phyloP scores from a whole-genome alignment of 805 yeast genomes.

The Candida piceae region DNA sequence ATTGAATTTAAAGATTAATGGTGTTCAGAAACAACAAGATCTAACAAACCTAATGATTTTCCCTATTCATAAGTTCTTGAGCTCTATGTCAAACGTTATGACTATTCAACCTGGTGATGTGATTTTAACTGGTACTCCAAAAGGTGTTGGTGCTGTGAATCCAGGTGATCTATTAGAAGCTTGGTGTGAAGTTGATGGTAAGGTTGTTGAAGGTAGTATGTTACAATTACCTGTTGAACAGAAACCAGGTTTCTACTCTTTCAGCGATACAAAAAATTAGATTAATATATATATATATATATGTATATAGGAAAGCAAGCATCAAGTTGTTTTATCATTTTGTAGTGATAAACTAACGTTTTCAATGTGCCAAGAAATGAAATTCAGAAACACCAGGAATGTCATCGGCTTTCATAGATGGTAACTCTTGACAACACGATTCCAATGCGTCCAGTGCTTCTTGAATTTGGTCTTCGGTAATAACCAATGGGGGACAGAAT shows the following conservation, averaged over 20 bases:
- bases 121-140: constrained; percentile 93
- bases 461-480: constrained; percentile 15
- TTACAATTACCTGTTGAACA: constrained; percentile 47
- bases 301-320: too few relatives aligned
- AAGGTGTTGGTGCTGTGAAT: constrained; percentile 82
- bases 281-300: too few relatives aligned
- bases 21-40: constrained; percentile 65
- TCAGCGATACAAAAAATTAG: too few relatives aligned
- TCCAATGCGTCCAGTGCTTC: constrained; percentile 14
- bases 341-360: too few relatives aligned
- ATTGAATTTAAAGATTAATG: constrained; percentile 65
- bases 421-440: constrained; percentile 15
- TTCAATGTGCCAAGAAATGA: constrained; percentile 11
- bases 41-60: constrained; percentile 79
- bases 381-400: constrained; percentile 19
- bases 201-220: constrained; percentile 44
- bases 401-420: constrained; percentile 6
- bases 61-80: constrained; percentile 74
- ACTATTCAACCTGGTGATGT: constrained; percentile 88
- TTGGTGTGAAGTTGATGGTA: constrained; percentile 50
- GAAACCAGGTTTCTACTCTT: constrained; percentile 58
- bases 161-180: constrained; percentile 81
- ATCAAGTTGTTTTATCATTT: too few relatives aligned
- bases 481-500: constrained; percentile 20
- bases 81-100: constrained; percentile 83